Base-by-base conservation (phyloP, 345 rosid species). In the Acer campestre region DNA sequence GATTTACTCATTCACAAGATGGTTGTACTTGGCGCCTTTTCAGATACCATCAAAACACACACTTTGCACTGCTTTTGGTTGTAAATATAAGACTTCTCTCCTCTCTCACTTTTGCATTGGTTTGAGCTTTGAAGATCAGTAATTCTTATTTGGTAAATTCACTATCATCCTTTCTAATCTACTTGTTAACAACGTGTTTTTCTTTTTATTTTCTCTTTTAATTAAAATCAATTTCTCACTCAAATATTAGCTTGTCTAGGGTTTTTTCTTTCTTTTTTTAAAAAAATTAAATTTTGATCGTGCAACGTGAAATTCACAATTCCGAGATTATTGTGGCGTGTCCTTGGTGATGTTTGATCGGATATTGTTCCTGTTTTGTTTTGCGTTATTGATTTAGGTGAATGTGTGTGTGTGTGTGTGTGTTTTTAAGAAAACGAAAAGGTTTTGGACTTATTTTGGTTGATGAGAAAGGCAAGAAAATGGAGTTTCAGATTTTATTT, bases 401-500 rank as follows among this genome's bases (percentile, higher is more conserved):
- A 20, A 17, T 14, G 55, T 14, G 18, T 42, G 8, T 42, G 8
- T 42, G 46, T 27, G 29, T 27, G 29, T 27, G 42, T 4, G 42
- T 38, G 0, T 38, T 42, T 42, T 42, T 31, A 0, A 31, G 38
- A 31, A 31, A 31, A 31, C 38, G 6, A 31, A 31, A 31, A 0
- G 38, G 51, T 56, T 3, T 58, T 56, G 75, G 75, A 40, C 75
- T 35, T 59, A 59, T 22, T 2, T 53, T 53, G 62, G 25, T 29
- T 53, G 23, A 35, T 42, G 10, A 44, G 46, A 46, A 23, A 62
- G 18, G 35, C 7, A 16, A 40, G 38, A 44, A 42, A 73, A 3
- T 23, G 67, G 23, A 42, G 18, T 53, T 51, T 70, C 7, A 7
- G 20, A 70, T 70, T 53, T 29, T 2, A 7, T 27, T 7, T 53